Conservation (phyloP, 108 stramenopile genomes). For the Phaeodactylum tricornutum region DNA sequence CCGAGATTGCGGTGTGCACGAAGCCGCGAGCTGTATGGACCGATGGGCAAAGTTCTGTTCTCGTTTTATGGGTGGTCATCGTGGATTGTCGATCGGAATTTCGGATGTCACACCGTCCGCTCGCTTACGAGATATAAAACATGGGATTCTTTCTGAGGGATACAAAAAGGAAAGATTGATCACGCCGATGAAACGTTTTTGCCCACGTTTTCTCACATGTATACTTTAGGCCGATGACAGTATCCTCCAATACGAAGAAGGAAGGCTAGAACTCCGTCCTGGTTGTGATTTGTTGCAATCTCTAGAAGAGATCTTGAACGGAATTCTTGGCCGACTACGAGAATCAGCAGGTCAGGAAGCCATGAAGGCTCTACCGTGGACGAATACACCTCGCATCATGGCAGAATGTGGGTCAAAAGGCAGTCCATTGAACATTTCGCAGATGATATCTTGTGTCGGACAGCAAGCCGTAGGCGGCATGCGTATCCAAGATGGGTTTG, state of each 20-base stretch:
- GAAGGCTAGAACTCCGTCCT: conserved; percentile 84
- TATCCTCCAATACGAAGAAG: conserved; percentile 78
- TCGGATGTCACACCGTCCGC: conserved; percentile 93
- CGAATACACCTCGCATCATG: conserved; percentile 90
- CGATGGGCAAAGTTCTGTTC: conserved; percentile 92
- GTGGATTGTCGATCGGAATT: conserved; percentile 96
- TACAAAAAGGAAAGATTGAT: conserved; percentile 38
- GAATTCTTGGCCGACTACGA: conserved; percentile 88
- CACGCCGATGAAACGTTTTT: not conserved
- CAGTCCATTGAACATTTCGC: conserved; percentile 95
- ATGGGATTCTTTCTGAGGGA: conserved; percentile 64
- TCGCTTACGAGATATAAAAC: conserved; percentile 65
- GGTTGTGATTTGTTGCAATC: conserved; percentile 94
- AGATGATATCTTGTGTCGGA: conserved; percentile 99
- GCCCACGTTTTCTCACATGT: not conserved
- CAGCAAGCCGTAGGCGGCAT: conserved; percentile 97
- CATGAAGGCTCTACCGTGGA: conserved; percentile 83
- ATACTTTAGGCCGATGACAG: conserved; percentile 58
- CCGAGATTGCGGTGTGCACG: conserved; percentile 58
- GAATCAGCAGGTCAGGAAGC: conserved; percentile 93
- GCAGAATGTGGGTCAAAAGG: conserved; percentile 99
- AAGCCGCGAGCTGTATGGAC: conserved; percentile 85
- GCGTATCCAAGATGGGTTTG: conserved; percentile 97
- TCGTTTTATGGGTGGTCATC: conserved; percentile 85
- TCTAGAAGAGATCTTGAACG: conserved; percentile 93